Evolutionary conservation across 257 asterid species (phyloP), one percentile per base, ranked within the genome.

Genomic region (Fraxinus americana): DNA sequence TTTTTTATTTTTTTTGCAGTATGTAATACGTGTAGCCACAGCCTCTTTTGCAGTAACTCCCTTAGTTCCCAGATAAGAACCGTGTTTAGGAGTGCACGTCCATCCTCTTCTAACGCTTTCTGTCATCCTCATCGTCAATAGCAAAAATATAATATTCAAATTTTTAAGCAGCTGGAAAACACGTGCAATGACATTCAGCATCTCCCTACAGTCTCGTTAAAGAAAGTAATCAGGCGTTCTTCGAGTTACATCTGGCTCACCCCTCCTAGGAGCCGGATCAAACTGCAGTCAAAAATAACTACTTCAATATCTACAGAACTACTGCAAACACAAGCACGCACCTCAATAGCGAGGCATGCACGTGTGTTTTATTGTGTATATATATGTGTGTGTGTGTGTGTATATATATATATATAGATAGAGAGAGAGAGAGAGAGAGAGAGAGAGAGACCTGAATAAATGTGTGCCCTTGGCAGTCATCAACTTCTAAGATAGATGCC

Each of bases 261-360:
- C 97, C 30, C 97, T 86, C 76, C 94, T 89, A n/a, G 97, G 96
- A 78, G 97, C 96, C 78, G 96, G 97, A 78, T 92, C 97, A 88
- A 92, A 92, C 97, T 92, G 91, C 85, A 73, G 73, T 35, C 29
- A 4, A 23, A 50, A 80, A 35, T 19, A 2, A 4, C 27, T n/a
- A 32, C 25, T 32, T 72, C 41, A 76, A 76, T 61, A 25, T 34
- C 16, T 13, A 41, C 21, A 2, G 32, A 30, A 19, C 29, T 45
- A 13, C 52, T 45, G 54, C 54, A 45, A 11, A 45, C 54, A 14
- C 54, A 45, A 11, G 17, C 54, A 45, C 12, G 19, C 41, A 36
- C 41, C 41, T 36, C 41, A 1, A 36, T 36, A 36, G 41, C 5
- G 41, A 6, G 39, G 39, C 9, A 45, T 1, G 17, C 54, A 12